Conservation (phyloP, 805 yeast genomes). For the Teunomyces cretensis region DNA sequence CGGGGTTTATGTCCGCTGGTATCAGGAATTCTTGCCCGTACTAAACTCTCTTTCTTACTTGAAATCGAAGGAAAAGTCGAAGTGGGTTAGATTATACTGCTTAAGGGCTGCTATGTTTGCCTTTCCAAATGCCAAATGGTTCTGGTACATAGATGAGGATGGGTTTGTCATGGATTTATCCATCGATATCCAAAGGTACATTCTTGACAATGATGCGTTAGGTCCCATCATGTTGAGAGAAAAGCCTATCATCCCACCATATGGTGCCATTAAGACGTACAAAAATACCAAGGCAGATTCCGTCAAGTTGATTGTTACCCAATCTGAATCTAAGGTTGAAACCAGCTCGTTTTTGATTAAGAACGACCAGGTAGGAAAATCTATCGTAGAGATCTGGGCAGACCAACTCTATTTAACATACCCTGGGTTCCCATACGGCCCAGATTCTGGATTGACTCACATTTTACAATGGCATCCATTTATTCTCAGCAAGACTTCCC, state of each 20-base stretch:
- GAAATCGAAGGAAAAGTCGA: constrained; percentile 41
- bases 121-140: constrained; percentile 86
- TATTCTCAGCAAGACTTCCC: constrained; percentile 65
- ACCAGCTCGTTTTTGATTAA: constrained; percentile 70
- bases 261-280: constrained; percentile 68
- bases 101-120: constrained; percentile 90
- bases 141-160: constrained; percentile 84
- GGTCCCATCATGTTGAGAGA: constrained; percentile 65
- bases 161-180: constrained; percentile 73
- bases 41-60: constrained; percentile 45
- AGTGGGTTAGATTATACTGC: constrained; percentile 65
- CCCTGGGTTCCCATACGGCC: constrained; percentile 56
- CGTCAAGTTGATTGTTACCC: constrained; percentile 65
- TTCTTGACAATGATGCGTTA: constrained; percentile 61
- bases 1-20: constrained; percentile 83
- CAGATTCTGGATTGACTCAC: constrained; percentile 77
- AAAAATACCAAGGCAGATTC: constrained; percentile 54
- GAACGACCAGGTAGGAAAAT: constrained; percentile 63
- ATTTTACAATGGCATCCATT: constrained; percentile 94
- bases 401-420: constrained; percentile 72
- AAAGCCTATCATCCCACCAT: constrained; percentile 70
- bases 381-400: constrained; percentile 76
- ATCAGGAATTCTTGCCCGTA: constrained; percentile 74
- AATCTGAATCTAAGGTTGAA: constrained; percentile 61
- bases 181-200: constrained; percentile 56